These are phyloP conservation scores for Moricandia arvensis DNA, from an alignment of 345 rosid genomes.

Conservation along the genomic window DNA sequence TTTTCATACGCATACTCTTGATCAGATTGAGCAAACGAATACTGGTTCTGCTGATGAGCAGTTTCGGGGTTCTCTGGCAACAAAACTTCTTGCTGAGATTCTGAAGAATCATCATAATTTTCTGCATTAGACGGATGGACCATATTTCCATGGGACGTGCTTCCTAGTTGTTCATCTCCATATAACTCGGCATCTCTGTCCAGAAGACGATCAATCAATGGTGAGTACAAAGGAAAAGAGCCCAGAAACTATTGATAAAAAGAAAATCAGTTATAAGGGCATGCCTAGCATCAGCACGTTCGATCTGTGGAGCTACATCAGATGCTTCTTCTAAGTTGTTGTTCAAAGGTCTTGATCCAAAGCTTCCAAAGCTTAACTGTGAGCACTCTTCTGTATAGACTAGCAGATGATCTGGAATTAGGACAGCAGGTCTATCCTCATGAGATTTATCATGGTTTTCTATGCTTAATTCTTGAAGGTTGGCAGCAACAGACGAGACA, in stretches of 20 bases:
- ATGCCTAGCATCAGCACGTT: slow-evolving; percentile 69
- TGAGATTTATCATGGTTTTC: slow-evolving; percentile 48
- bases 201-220: background rate
- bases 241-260: background rate
- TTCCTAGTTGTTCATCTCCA: slow-evolving; percentile 70
- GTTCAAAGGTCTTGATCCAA: slow-evolving; percentile 53
- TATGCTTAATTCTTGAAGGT: slow-evolving; percentile 57
- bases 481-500: slow-evolving; percentile 46
- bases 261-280: background rate
- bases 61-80: slow-evolving; percentile 58
- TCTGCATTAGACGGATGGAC: slow-evolving; percentile 47
- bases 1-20: slow-evolving; percentile 67
- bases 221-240: background rate
- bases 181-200: slow-evolving; percentile 69
- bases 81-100: slow-evolving; percentile 59
- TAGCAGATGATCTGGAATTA: slow-evolving; percentile 88
- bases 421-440: slow-evolving; percentile 64
- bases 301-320: slow-evolving; percentile 46
- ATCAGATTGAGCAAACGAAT: slow-evolving; percentile 60
- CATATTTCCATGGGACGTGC: slow-evolving; percentile 52
- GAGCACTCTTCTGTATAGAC: slow-evolving; percentile 74
- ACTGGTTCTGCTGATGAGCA: slow-evolving; percentile 55
- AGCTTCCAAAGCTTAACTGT: slow-evolving; percentile 92
- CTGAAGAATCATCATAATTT: slow-evolving; percentile 58
- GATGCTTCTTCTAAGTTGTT: slow-evolving; percentile 59